Conservation (phyloP, 2,329 filamentous ascomycete species). For the Colletotrichum karsti region DNA sequence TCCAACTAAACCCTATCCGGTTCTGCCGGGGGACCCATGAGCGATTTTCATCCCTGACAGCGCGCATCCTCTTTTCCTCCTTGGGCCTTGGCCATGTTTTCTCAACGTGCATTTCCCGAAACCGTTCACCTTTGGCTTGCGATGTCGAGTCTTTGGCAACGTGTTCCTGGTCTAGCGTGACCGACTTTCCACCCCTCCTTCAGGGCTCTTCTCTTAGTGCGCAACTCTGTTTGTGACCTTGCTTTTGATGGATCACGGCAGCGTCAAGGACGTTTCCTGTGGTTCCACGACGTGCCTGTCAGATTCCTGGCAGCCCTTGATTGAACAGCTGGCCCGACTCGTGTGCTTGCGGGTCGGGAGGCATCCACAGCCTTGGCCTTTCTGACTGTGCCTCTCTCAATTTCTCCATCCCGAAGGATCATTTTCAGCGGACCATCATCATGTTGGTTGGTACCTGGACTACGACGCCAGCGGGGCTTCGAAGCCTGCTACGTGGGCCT, state of each 20-base stretch:
- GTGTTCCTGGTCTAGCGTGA: neutral
- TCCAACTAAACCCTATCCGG: slow-evolving; percentile 23
- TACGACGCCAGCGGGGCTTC: neutral
- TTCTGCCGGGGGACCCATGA: slow-evolving; percentile 7
- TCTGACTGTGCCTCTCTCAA: neutral
- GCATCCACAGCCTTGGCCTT: neutral
- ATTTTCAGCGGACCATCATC: neutral
- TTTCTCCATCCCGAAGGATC: neutral
- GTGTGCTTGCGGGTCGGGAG: slow-evolving; percentile 5
- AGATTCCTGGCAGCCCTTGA: slow-evolving; percentile 25
- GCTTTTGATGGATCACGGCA: slow-evolving; percentile 11
- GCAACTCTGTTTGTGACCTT: neutral
- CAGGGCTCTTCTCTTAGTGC: neutral
- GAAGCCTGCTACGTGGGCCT: slow-evolving; percentile 17
- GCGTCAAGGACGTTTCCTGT: neutral
- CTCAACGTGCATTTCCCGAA: slow-evolving; percentile 2
- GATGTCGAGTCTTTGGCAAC: neutral
- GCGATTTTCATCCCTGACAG: slow-evolving; percentile 26
- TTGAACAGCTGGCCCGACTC: slow-evolving; percentile 13
- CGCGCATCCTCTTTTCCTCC: slow-evolving; percentile 8
- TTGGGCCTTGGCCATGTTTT: slow-evolving; percentile 19
- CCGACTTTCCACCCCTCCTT: neutral
- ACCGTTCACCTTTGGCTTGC: neutral
- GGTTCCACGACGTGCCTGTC: slow-evolving; percentile 23
- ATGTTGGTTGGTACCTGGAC: no score